Evolutionary conservation across 208 protist species (phyloP).

Genomic region (Phytomonas sp.): DNA sequence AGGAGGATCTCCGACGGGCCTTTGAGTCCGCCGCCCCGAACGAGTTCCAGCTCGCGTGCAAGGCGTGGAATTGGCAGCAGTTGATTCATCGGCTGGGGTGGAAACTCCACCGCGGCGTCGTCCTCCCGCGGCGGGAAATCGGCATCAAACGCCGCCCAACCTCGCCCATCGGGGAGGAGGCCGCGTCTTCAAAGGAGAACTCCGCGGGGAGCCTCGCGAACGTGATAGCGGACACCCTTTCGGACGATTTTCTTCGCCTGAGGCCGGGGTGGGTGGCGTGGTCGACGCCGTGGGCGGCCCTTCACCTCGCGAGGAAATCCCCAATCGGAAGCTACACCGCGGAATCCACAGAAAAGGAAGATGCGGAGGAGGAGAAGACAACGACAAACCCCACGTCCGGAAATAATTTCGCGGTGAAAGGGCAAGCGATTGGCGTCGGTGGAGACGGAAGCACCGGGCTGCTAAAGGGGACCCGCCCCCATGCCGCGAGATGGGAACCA

Average conservation of each 20-base stretch:
- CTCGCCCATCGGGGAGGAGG: not conserved
- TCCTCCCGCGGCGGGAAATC: slow-evolving; percentile 46
- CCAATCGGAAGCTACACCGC: not conserved
- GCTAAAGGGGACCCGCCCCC: no score
- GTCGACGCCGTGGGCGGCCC: slow-evolving; percentile 66
- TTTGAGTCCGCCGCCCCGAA: slow-evolving; percentile 35
- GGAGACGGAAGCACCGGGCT: no score
- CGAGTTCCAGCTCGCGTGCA: slow-evolving; percentile 47
- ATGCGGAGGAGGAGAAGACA: no score
- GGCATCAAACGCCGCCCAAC: slow-evolving; percentile 27
- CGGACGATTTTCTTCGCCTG: slow-evolving; percentile 42
- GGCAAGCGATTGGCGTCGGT: no score
- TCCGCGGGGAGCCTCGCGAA: slow-evolving; percentile 20
- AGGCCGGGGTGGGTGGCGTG: slow-evolving; percentile 74
- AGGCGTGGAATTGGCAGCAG: slow-evolving; percentile 78
- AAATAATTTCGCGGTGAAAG: no score
- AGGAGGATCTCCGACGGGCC: slow-evolving; percentile 24
- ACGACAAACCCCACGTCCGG: no score
- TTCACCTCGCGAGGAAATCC: not conserved
- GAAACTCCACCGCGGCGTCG: slow-evolving; percentile 41
- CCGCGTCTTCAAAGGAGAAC: not conserved
- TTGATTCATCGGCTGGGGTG: slow-evolving; percentile 70
- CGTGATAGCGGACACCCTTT: slow-evolving; percentile 31
- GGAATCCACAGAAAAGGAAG: not conserved
- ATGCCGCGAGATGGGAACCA: no score